Base-by-base conservation (phyloP, 495 filamentous ascomycete species). In the Lasiosphaeria hispida region DNA sequence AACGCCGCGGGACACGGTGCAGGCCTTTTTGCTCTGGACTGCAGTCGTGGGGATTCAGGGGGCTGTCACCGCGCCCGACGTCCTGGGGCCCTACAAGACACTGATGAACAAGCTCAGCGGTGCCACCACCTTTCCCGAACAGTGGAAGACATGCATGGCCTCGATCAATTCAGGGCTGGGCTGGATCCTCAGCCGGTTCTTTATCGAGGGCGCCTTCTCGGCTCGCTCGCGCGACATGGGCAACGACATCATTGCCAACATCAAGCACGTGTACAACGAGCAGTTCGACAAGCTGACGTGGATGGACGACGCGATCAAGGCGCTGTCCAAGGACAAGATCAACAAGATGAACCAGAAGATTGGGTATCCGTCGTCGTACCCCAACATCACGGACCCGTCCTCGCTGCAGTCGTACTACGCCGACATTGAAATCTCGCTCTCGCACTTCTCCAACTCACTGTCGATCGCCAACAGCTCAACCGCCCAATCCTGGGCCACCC, bases 291-390 rank as follows among this genome's bases (percentile, higher is more conserved):
- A 69, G 15, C 78, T 85, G 7, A 68, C 73, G 13, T 91, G 88
- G 87, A 89, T 91, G 85, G 83, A 83, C 55, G 72, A 84, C 7
- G 80, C 83, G 41, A 82, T 87, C 23, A 80, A 82, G 41, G 74
- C 83, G 55, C 67, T 84, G 18, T 86, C 84, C 34, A 82, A 82
- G 42, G 69, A 86, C 57, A 91, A 91, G 66, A 83, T 89, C 14
- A 77, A 83, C 56, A 86, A 87, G 48, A 89, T 90, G 59, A 72
- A 83, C 34, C 85, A 89, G 67, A 88, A 90, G 63, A 89, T 91
- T 41, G 88, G 87, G 4, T 91, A 85, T 67, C 87, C 85, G 9
- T 42, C 45, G 13, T 4, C 41, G 14, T 17, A 58, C 54, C 86
- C 86, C 2, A 77, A 88, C 63, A 78, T 89, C 52, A 74, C 80